A percentile compares a stretch with the other conserved stretches of the same genome.
Conservation (phyloP, 163 green algal genomes). For the Trebouxia gelatinosa region DNA sequence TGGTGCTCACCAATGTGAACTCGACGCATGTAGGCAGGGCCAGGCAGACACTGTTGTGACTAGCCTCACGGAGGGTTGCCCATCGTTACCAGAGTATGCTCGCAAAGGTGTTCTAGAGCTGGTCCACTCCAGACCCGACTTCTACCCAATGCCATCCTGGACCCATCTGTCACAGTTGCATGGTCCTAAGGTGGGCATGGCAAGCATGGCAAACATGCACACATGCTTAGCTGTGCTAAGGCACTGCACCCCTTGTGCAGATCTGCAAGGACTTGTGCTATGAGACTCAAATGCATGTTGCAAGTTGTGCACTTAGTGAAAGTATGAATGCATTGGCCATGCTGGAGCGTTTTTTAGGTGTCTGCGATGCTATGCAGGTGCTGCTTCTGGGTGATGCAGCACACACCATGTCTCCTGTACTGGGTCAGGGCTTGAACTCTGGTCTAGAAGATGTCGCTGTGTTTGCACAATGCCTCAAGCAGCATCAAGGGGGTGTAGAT, state of each 20-base stretch:
- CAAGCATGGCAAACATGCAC: no score
- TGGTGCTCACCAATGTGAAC: no score
- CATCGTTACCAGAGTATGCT: slow-evolving; percentile 5
- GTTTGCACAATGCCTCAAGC: slow-evolving; percentile 26
- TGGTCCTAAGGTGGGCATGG: slow-evolving; percentile 17
- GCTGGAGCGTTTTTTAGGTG: no score
- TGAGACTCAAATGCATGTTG: no score
- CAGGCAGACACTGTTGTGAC: neutral
- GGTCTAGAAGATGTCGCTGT: slow-evolving; percentile 45
- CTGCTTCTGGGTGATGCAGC: slow-evolving; percentile 55
- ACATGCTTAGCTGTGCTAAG: no score
- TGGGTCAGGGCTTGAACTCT: slow-evolving; percentile 42
- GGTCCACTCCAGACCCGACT: neutral
- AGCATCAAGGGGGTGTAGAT: slow-evolving; percentile 1
- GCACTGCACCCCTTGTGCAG: no score
- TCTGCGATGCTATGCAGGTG: neutral
- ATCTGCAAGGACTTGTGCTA: no score
- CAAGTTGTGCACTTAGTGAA: no score
- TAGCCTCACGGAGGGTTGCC: neutral
- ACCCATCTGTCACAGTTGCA: slow-evolving; percentile 10
- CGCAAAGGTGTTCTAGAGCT: slow-evolving; percentile 8
- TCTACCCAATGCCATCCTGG: slow-evolving; percentile 8
- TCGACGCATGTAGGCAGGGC: neutral
- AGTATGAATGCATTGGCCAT: no score
- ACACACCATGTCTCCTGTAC: slow-evolving; percentile 48